Evolutionary conservation across 306 rosid species (phyloP), one percentile per base, ranked within the genome.

Genomic region (Geum urbanum): DNA sequence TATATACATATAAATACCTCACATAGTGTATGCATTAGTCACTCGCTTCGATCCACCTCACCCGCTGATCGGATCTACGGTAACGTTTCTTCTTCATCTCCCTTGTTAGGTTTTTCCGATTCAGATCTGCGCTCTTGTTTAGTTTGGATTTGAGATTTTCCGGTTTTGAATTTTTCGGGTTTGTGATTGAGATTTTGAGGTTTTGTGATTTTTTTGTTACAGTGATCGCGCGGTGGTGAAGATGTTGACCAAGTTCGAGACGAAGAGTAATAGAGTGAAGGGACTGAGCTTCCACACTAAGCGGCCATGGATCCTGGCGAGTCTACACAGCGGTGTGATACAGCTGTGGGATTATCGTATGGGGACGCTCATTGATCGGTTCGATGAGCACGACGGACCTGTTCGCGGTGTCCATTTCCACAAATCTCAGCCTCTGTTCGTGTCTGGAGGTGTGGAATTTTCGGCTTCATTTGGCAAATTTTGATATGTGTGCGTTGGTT

Each of bases 301-400:
- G 84, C 84, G 98, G 78, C 98, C 98, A 0, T 92, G 98, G 98
- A 85, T 92, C 87, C 91, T 92, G 32, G 97, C 98, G 59, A 92
- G 98, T 88, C 98, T 92, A 72, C 98, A 92, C 85, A 90, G 97
- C 64, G 98, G 98, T n/a, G 98, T 92, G 87, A 82, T 92, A 86
- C 98, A 92, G 85, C 88, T 92, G 76, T 92, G 98, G 98, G 98
- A 92, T 59, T 92, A 92, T 58, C 92, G 98, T 19, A 92, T 92
- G 98, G 98, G 98, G 5, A 90, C 98, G 39, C 86, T 92, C 39
- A 92, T 92, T 77, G 98, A 92, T 72, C 81, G 89, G 71, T 92
- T 92, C 61, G 98, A 92, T 12, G 98, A 90, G 84, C 98, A 92
- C n/a, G 98, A 92, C 65, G 98, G 98, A 5, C 98, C 98, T 7